Percentiles rank a stretch among this genome's conserved stretches.
phyloP scores from a whole-genome alignment of 352 stramenopile genomes.

The Phytophthora constricta region DNA sequence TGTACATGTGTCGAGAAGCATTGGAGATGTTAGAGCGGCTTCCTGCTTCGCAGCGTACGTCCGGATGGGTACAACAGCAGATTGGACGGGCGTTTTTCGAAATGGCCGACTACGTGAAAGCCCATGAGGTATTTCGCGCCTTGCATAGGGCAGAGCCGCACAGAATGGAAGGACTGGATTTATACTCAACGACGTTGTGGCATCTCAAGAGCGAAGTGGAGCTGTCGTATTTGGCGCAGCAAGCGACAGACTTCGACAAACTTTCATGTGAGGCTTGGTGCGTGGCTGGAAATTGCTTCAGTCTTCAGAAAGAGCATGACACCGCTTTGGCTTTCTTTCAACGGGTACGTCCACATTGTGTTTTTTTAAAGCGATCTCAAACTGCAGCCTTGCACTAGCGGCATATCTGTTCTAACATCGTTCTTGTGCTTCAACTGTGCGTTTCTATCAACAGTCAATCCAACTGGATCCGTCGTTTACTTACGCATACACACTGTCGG shows the following conservation, averaged over 20 bases:
- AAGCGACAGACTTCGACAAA: conserved; percentile 94
- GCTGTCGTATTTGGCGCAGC: conserved; percentile 95
- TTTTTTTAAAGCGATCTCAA: too few relatives aligned
- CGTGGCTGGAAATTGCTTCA: conserved; percentile 98
- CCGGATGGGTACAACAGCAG: conserved; percentile 95
- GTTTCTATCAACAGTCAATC: conserved; percentile 66
- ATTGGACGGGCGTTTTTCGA: conserved; percentile 96
- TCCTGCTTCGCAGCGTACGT: conserved; percentile 84
- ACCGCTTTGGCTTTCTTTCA: conserved; percentile 96
- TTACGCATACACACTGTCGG: conserved; percentile 98
- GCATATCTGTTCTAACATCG: background rate
- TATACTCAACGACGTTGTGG: conserved; percentile 97
- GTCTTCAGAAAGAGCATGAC: conserved; percentile 98
- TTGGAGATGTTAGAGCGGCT: conserved; percentile 89
- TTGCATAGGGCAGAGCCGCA: conserved; percentile 93
- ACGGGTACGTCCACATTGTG: conserved; percentile 54
- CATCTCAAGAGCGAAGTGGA: conserved; percentile 98
- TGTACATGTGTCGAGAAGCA: conserved; percentile 89
- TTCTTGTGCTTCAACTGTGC: background rate
- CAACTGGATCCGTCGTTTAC: conserved; percentile 95
- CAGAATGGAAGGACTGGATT: conserved; percentile 93
- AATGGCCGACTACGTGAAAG: conserved; percentile 94
- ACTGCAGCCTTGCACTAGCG: too few relatives aligned
- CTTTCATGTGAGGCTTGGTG: conserved; percentile 95
- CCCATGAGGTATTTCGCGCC: conserved; percentile 86